Evolutionary conservation across 1,139 yeast species (phyloP).

Genomic region (Geotrichum europaeum): DNA sequence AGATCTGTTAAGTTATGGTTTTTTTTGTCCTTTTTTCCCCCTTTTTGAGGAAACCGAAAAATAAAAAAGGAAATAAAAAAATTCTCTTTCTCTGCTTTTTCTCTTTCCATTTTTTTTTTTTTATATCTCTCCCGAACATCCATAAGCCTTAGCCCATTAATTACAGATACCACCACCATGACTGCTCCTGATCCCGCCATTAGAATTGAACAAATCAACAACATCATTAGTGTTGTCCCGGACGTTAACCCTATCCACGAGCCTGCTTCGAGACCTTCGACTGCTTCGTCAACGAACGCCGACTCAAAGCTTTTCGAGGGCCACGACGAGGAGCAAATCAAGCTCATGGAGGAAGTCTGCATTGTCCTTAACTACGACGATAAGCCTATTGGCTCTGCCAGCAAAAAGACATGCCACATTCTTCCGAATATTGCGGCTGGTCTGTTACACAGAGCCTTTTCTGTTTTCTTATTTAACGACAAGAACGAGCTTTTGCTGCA

Average conservation of each 20-base stretch:
- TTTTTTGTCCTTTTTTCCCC: neutral
- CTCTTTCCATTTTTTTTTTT: neutral
- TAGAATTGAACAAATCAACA: slow-evolving; percentile 5
- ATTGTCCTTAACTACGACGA: slow-evolving; percentile 88
- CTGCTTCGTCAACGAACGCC: slow-evolving; percentile 19
- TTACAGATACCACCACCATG: neutral
- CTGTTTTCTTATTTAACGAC: slow-evolving; percentile 81
- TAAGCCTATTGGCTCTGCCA: slow-evolving; percentile 83
- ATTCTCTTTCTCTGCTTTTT: neutral
- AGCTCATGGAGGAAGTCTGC: slow-evolving; percentile 93
- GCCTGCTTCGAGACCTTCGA: slow-evolving; percentile 12
- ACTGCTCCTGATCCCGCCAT: slow-evolving; percentile 4
- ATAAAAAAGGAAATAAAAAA: neutral
- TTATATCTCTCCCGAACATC: neutral
- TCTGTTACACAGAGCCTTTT: slow-evolving; percentile 88
- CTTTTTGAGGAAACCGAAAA: neutral
- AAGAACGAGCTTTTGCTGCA: slow-evolving; percentile 75
- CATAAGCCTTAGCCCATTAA: neutral
- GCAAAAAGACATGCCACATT: slow-evolving; percentile 81
- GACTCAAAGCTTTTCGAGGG: slow-evolving; percentile 53
- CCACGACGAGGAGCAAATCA: slow-evolving; percentile 89
- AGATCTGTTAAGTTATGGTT: neutral
- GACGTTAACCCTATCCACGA: slow-evolving; percentile 34
- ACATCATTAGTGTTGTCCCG: slow-evolving; percentile 40
- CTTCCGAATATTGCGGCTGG: slow-evolving; percentile 85